A percentile compares a stretch with the other conserved stretches of the same genome.
Evolutionary conservation across 768 basidiomycete species (phyloP).

Genomic region (Auriculariales sp.): DNA sequence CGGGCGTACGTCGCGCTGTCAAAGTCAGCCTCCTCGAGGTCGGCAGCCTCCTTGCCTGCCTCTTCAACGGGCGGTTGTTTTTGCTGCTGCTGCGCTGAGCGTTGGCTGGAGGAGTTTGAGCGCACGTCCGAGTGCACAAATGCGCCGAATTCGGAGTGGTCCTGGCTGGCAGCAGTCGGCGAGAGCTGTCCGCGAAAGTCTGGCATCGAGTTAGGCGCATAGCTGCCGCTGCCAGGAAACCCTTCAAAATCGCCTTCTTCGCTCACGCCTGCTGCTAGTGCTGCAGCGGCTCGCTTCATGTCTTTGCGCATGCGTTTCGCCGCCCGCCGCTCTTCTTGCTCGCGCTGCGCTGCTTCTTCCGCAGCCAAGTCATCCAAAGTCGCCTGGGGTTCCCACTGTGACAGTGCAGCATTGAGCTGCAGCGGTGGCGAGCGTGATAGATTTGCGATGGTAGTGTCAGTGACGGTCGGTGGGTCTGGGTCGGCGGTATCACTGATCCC

Average conservation of each 20-base stretch:
- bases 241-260: slow-evolving; percentile 41
- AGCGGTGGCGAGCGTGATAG: slow-evolving; percentile 23
- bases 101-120: not conserved
- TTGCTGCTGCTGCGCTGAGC: slow-evolving; percentile 9
- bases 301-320: slow-evolving; percentile 30
- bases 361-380: slow-evolving; percentile 18
- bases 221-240: slow-evolving; percentile 32
- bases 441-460: slow-evolving; percentile 38
- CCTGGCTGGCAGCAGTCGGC: slow-evolving; percentile 7
- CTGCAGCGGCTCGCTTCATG: slow-evolving; percentile 24
- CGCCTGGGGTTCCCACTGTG: slow-evolving; percentile 11
- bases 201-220: slow-evolving; percentile 3
- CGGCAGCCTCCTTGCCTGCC: slow-evolving; percentile 27
- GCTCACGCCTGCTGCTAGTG: slow-evolving; percentile 18
- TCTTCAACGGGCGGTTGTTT: slow-evolving; percentile 11
- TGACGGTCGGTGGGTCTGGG: slow-evolving; percentile 55
- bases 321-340: slow-evolving; percentile 31
- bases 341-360: slow-evolving; percentile 21
- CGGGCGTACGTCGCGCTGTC: slow-evolving; percentile 32
- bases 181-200: slow-evolving; percentile 4
- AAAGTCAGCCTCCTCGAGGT: slow-evolving; percentile 32
- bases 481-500: slow-evolving; percentile 36
- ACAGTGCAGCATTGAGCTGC: slow-evolving; percentile 18
- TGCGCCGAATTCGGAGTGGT: slow-evolving; percentile 18
- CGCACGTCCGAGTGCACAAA: slow-evolving; percentile 9